These are phyloP conservation scores for Eucalyptus brandiana DNA, from an alignment of 345 rosid species.

Conservation along the genomic window DNA sequence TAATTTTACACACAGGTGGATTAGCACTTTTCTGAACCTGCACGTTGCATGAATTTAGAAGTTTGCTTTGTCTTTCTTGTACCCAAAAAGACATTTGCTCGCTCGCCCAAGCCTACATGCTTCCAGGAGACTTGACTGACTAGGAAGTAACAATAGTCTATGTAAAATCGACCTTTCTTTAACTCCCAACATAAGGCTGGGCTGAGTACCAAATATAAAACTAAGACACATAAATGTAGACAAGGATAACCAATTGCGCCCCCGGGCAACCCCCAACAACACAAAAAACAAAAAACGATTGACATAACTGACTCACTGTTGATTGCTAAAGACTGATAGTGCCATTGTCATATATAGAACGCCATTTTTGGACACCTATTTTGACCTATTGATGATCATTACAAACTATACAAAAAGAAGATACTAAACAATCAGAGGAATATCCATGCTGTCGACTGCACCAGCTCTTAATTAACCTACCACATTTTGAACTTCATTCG, in stretches of 20 bases:
- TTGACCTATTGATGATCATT: not conserved
- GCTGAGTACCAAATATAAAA: not conserved
- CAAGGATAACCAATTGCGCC: not conserved
- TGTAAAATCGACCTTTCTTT: not conserved
- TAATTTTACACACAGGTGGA: constrained; percentile 62
- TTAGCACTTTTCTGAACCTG: constrained; percentile 34
- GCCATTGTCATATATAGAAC: not conserved
- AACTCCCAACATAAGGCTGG: not conserved
- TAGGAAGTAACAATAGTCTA: not conserved
- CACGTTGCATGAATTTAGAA: not conserved
- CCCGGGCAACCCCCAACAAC: no score
- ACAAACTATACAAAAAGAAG: not conserved
- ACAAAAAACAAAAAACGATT: not conserved
- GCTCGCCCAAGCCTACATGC: not conserved
- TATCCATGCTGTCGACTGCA: not conserved
- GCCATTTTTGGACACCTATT: not conserved
- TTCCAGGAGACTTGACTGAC: not conserved
- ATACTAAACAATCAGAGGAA: not conserved
- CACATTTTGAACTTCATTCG: not conserved
- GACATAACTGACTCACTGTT: not conserved
- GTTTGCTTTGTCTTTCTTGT: not conserved
- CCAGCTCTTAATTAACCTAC: not conserved
- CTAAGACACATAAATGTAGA: not conserved
- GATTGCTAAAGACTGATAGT: not conserved
- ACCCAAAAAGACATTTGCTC: not conserved